phyloP scores from a whole-genome alignment of 1,139 yeast genomes.

The Chernovozyma sophiae-reginae region DNA sequence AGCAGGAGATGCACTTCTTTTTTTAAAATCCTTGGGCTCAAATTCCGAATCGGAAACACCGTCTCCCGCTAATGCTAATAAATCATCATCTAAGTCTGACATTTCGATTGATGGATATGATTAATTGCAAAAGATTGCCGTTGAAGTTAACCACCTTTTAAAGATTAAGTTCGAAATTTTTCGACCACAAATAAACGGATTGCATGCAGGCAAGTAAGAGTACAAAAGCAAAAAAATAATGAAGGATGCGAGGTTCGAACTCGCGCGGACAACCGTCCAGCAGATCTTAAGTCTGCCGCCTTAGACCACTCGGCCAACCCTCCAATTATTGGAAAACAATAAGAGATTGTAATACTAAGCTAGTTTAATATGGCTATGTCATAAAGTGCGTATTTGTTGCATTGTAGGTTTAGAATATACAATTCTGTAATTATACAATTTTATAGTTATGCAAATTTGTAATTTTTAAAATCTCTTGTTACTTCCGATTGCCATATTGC shows the following conservation, averaged over 20 bases:
- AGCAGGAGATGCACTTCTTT: slow-evolving; percentile 5
- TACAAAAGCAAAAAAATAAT: slow-evolving; percentile 32
- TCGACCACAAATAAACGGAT: too few species aligned
- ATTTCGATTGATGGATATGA: slow-evolving; percentile 4
- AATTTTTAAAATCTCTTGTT: too few species aligned
- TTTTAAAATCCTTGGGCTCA: slow-evolving; percentile 4
- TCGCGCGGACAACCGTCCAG: slow-evolving; percentile 70
- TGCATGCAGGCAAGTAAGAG: background rate
- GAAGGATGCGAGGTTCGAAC: slow-evolving; percentile 87
- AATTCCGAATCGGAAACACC: slow-evolving; percentile 6
- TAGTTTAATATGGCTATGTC: too few species aligned
- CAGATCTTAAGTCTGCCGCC: slow-evolving; percentile 55
- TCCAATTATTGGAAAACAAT: slow-evolving; percentile 23
- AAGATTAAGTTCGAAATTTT: too few species aligned
- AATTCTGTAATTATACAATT: too few species aligned
- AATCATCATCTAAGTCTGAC: slow-evolving; percentile 10
- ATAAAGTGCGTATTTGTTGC: too few species aligned
- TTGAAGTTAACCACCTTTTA: too few species aligned
- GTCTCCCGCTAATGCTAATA: slow-evolving; percentile 8
- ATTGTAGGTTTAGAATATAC: too few species aligned
- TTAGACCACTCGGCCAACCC: slow-evolving; percentile 56
- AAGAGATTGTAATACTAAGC: too few species aligned
- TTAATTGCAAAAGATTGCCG: too few species aligned
- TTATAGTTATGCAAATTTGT: too few species aligned
- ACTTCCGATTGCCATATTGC: too few species aligned